Evolutionary conservation across 2,329 filamentous ascomycete genomes (phyloP), one percentile per base, ranked within the genome.

Genomic region (Xylaria digitata): DNA sequence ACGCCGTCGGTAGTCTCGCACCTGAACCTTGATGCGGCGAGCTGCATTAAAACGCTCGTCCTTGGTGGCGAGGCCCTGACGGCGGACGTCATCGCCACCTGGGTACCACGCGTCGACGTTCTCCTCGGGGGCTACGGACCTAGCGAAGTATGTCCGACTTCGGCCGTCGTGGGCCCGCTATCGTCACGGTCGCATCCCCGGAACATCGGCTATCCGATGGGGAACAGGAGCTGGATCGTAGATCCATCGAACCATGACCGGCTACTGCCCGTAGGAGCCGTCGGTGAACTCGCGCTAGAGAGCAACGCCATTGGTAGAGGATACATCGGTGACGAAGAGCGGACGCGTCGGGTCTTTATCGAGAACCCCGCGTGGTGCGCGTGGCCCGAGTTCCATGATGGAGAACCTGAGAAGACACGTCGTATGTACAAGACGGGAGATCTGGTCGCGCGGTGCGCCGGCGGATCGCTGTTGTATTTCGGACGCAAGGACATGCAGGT

Each of bases 351-450:
- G 6, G 48, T 54, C 23, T 64, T 64, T 19, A 64, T 60, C 32
- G 48, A 46, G 17, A 54, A 60, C 30, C 62, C 62, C 1, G 54
- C 37, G 55, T 60, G 55, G 62, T 53, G 46, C 19, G 48, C 37
- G 26, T 46, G 54, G 62, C 54, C 55, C 9, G 62, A 53, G n/a
- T 49, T 64, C 7, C 40, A 49, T 30, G 30, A 32, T 3, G 42
- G 8, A 46, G 34, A 34, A 17, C 46, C 23, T 17, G 57, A 21
- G 34, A 43, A 19, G 43, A 52, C n/a, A 15, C 52, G 61, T 3
- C 61, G 61, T 34, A 63, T 63, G 61, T 63, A 63, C 37, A 58
- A 58, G 40, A 63, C 61, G 2, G 61, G 61, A 5, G 61, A 63
- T 19, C 26, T 58, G 37, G 61, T 63, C 3, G 26, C 19, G 23